A percentile compares a stretch with the other conserved stretches of the same genome.
Conservation (phyloP, 208 protist species). For the Leishmania guyanensis region DNA sequence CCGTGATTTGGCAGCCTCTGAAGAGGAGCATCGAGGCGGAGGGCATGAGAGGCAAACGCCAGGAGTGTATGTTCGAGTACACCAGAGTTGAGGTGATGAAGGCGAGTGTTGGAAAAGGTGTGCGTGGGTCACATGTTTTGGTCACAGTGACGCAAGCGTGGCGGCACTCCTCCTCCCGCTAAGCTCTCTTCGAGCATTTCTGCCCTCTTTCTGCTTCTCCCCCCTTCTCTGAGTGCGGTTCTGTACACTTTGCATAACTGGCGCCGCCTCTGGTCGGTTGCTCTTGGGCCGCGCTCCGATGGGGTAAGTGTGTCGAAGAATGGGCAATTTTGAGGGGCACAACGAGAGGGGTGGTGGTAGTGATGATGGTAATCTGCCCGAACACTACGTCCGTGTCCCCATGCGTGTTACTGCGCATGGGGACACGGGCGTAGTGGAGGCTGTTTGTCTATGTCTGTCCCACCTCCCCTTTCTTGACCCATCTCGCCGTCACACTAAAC, state of each 20-base stretch:
- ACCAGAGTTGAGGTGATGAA: neutral
- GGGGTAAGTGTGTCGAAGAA: too few relatives aligned
- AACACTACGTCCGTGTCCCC: neutral
- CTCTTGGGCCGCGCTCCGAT: neutral
- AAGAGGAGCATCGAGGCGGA: neutral
- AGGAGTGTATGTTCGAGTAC: neutral
- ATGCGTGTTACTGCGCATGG: neutral
- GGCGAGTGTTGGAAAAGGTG: neutral
- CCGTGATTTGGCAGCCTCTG: neutral
- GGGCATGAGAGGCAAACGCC: neutral
- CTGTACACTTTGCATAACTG: neutral
- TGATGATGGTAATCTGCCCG: neutral
- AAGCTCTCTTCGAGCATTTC: neutral
- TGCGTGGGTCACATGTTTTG: neutral
- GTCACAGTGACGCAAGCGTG: neutral
- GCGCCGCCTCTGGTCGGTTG: neutral
- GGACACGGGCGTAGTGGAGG: neutral
- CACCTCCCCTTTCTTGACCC: neutral
- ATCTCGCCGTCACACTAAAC: neutral
- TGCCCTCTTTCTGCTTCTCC: conserved; percentile 4
- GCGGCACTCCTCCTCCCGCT: neutral
- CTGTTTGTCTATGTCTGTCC: neutral
- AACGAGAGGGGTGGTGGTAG: neutral
- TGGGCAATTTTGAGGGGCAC: neutral
- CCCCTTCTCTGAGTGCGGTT: neutral